Evolutionary conservation across 2,329 filamentous ascomycete genomes (phyloP), one percentile per base, ranked within the genome.

Genomic region (Penicillium sp.): DNA sequence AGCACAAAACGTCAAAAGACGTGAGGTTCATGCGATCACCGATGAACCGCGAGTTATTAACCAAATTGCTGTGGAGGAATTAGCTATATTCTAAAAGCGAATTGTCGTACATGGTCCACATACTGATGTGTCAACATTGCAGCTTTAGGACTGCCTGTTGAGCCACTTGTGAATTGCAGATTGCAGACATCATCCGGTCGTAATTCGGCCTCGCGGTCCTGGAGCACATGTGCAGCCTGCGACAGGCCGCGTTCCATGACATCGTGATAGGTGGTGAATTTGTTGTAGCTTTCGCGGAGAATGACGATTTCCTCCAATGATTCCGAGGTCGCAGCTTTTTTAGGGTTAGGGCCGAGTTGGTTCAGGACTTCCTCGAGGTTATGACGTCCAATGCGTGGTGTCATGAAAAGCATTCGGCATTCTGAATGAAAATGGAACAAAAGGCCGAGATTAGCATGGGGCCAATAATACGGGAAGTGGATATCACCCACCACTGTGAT

Each of bases 91-190:
- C 4, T 10, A 36, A 25, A 2, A 46, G 3, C n/a, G 10, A 43
- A 27, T 44, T 27, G 43, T 51, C 33, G 21, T 9, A 40, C 29
- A 25, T 7, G 5, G 4, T 25, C 11, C 21, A 67, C 70, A 33
- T 78, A 86, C 83, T 87, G 83, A 67, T 88, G 86, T 4, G 87
- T 90, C 67, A 91, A 78, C 86, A 89, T 90, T 29, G 88, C 86
- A 2, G 88, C 88, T 68, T 91, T 91, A 44, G 88, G 88, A 34
- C 84, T 79, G 1, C 88, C 88, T 0, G 88, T 91, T 3, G 88
- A 89, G n/a, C 88, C 88, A 66, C 86, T 81, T 13, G 88, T 91
- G 74, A 90, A 91, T 66, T 90, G 87, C 41, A 91, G 78, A 67
- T 90, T 91, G 71, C 86, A 88, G 1, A 89, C 85, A 64, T 89